A percentile compares a stretch with the other conserved stretches of the same genome.
Conservation (phyloP, 2,329 filamentous ascomycete genomes). For the Periconia sp. region DNA sequence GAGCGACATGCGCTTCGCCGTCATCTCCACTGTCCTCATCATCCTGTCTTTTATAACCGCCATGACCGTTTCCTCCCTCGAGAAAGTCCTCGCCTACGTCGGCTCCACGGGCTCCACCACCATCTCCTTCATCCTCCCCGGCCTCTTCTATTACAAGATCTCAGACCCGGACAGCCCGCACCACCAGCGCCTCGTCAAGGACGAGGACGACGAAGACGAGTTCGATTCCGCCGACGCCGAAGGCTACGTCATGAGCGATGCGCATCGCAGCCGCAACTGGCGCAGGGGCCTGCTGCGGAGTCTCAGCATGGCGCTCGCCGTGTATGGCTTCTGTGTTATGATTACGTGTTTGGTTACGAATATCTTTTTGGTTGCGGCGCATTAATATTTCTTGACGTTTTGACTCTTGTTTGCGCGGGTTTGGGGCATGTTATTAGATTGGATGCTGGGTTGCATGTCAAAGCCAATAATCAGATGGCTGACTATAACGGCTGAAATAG, state of each 20-base stretch:
- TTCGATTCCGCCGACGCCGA: conserved; percentile 58
- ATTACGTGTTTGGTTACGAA: conserved; percentile 83
- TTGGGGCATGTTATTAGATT: background rate
- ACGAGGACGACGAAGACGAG: conserved; percentile 82
- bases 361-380: conserved; percentile 71
- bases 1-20: conserved; percentile 83
- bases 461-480: background rate
- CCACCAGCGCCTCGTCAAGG: conserved; percentile 85
- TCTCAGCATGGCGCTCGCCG: conserved; percentile 71
- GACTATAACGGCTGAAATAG: too few species aligned
- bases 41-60: conserved; percentile 83
- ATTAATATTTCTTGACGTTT: conserved; percentile 45
- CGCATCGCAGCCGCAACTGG: conserved; percentile 64
- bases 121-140: conserved; percentile 95
- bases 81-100: conserved; percentile 91
- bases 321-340: conserved; percentile 90
- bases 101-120: conserved; percentile 92
- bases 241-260: conserved; percentile 38
- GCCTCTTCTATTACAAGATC: conserved; percentile 98
- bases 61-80: conserved; percentile 86
- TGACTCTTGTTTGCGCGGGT: background rate
- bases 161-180: conserved; percentile 83
- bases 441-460: background rate
- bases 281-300: conserved; percentile 67
- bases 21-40: conserved; percentile 85